These are phyloP conservation scores for Babesia ovis DNA, from an alignment of 169 alveolate genomes.

Conservation along the genomic window DNA sequence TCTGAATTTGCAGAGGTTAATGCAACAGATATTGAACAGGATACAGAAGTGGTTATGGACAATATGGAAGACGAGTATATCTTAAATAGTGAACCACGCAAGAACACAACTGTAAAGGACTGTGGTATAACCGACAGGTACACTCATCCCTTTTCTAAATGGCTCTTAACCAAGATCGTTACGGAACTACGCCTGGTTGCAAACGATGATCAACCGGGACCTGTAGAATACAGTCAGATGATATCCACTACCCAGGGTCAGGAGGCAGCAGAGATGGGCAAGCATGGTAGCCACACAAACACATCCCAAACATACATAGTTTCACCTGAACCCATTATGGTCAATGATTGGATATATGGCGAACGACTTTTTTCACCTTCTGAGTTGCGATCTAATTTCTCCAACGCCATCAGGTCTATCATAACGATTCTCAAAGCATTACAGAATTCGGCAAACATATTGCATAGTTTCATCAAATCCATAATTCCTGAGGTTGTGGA, in stretches of 20 bases:
- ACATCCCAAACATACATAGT: not conserved
- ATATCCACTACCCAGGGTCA: not conserved
- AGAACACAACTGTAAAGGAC: not conserved
- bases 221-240: not conserved
- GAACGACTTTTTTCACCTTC: not conserved
- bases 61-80: not conserved
- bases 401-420: conserved; percentile 35
- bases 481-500: conserved; percentile 15
- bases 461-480: not conserved
- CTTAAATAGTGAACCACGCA: not conserved
- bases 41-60: not conserved
- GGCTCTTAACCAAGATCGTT: conserved; percentile 12
- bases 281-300: not conserved
- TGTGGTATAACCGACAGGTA: not conserved
- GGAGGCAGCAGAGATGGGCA: not conserved
- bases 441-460: not conserved
- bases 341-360: not conserved
- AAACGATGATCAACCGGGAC: conserved; percentile 1
- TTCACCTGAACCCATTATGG: not conserved
- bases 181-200: not conserved
- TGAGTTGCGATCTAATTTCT: conserved; percentile 9
- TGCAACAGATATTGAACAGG: not conserved
- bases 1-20: not conserved
- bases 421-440: conserved; percentile 13
- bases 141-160: conserved; percentile 1